A percentile compares a stretch with the other conserved stretches of the same genome.
phyloP scores from a whole-genome alignment of 345 rosid species.

The Rhodamnia argentea region DNA sequence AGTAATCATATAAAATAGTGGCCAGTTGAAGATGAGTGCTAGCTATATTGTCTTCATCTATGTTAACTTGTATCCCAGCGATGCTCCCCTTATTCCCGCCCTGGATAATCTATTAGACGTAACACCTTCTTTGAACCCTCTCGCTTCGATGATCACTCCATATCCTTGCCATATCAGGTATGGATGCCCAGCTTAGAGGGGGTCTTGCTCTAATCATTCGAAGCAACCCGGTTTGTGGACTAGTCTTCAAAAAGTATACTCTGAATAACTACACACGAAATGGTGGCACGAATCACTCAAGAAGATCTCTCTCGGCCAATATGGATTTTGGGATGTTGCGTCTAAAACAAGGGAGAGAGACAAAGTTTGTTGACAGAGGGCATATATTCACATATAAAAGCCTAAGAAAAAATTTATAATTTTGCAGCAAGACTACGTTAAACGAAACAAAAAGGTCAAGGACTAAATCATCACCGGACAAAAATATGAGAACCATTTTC shows the following conservation, averaged over 20 bases:
- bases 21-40: not conserved
- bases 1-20: not conserved
- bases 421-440: rapidly evolving
- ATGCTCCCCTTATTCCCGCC: not conserved
- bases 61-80: not conserved
- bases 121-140: not conserved
- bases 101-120: not conserved
- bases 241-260: not conserved
- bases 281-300: not conserved
- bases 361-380: not conserved
- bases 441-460: not conserved
- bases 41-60: not conserved
- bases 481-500: not conserved
- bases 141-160: not conserved
- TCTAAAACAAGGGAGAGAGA: not conserved
- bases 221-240: not conserved
- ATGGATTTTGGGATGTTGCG: not conserved
- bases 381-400: not conserved
- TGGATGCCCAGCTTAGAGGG: not conserved
- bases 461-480: rapidly evolving
- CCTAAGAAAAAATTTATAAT: not conserved
- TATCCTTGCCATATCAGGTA: not conserved
- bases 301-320: rapidly evolving
- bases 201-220: not conserved
- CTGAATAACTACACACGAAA: not conserved